These are phyloP conservation scores for Fusarium sp. DNA, from an alignment of 2,329 filamentous ascomycete genomes.

Conservation along the genomic window DNA sequence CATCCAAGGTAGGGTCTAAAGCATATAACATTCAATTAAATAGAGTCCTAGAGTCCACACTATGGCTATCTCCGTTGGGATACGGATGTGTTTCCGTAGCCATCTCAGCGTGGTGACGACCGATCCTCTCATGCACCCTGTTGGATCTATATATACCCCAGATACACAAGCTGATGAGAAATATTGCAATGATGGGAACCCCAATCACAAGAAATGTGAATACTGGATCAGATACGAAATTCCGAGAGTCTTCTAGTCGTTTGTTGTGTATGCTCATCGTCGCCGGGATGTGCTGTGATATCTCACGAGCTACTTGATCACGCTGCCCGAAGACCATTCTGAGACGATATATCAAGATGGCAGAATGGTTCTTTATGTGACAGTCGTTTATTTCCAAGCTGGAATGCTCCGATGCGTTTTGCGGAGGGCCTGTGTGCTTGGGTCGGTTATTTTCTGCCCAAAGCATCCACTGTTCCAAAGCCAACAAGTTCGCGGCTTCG, in stretches of 20 bases:
- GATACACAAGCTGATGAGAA: neutral
- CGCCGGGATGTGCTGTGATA: neutral
- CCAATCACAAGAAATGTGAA: conserved; percentile 2
- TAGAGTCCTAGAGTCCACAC: neutral
- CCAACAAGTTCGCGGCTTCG: neutral
- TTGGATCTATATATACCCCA: neutral
- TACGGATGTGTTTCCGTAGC: neutral
- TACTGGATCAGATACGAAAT: neutral
- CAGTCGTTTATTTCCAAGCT: neutral
- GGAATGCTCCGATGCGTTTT: neutral
- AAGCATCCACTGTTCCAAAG: neutral
- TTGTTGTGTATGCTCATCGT: neutral
- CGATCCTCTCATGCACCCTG: neutral
- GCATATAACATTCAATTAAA: neutral
- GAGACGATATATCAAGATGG: neutral
- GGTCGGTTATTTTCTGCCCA: neutral
- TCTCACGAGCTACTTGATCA: neutral
- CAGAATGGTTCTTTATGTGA: neutral
- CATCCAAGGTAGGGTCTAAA: neutral
- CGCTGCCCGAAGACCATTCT: neutral
- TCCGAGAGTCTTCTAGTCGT: neutral
- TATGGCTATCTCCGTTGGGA: neutral
- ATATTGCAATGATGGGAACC: neutral
- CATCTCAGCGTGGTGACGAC: neutral
- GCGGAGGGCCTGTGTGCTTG: neutral